Evolutionary conservation across 768 basidiomycete species (phyloP).

Genomic region (Boletus rubroflammeus): DNA sequence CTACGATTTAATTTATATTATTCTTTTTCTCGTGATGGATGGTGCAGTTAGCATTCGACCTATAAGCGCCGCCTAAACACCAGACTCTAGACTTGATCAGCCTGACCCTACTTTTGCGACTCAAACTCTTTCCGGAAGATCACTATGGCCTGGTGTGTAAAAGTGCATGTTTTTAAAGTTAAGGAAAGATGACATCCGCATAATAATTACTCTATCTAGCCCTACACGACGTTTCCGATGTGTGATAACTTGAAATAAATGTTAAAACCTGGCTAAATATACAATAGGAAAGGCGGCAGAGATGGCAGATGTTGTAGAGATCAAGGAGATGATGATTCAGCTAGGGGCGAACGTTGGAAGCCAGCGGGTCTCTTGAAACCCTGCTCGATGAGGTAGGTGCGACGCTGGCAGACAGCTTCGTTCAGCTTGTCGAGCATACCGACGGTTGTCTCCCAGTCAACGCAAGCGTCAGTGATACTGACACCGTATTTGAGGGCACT

Average conservation of each 20-base stretch:
- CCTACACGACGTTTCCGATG: background rate
- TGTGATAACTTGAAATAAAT: conserved; percentile 3
- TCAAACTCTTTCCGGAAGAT: too few species aligned
- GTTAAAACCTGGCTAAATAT: conserved; percentile 3
- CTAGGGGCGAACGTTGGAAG: conserved; percentile 19
- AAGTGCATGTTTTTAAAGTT: background rate
- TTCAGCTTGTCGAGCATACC: conserved; percentile 72
- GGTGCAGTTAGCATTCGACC: too few species aligned
- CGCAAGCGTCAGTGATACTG: conserved; percentile 90
- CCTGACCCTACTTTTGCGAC: too few species aligned
- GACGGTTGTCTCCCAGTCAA: conserved; percentile 80
- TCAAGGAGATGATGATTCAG: conserved; percentile 17
- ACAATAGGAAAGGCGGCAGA: background rate
- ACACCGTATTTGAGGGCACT: conserved; percentile 70
- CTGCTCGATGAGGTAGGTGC: conserved; percentile 22
- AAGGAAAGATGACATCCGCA: background rate
- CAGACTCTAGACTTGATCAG: too few species aligned
- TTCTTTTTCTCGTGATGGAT: too few species aligned
- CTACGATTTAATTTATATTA: too few species aligned
- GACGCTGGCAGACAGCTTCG: conserved; percentile 34
- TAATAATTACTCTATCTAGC: background rate
- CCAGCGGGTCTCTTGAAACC: conserved; percentile 26
- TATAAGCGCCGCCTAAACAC: too few species aligned
- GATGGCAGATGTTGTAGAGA: background rate
- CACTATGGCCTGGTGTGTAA: background rate